Evolutionary conservation across 148 eudicot genomes (phyloP), one percentile per base, ranked within the genome.

Genomic region (Drosera capensis): DNA sequence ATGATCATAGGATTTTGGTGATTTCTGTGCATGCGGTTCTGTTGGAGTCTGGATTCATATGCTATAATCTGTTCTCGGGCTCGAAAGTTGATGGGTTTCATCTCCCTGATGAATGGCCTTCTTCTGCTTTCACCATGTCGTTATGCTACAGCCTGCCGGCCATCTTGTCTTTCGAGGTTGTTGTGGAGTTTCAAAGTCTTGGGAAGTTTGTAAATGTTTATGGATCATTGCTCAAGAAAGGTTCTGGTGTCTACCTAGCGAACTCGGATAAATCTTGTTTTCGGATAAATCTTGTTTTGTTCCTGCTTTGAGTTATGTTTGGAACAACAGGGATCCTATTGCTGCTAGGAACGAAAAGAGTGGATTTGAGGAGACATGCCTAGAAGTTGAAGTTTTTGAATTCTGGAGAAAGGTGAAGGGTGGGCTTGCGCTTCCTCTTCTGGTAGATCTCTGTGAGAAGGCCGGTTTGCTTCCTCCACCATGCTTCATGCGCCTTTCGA

Each of bases 341-440:
- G 70, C 46, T 30, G 60, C 46, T 3, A 34, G 18, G 11, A 47
- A 20, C 20, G 59, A 14, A 14, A 45, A 53, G 1, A 51, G 22
- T 26, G 63, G 40, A 3, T 38, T 47, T 18, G 31, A 30, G 19
- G 42, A 51, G 45, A 7, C 52, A 9, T 54, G 38, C 42, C 74
- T 75, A 1, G 78, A 69, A 47, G 68, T 24, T 20, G 86, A 85
- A 36, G 73, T 85, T 45, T 90, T 84, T 26, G 78, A 71, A 24
- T 85, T 90, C 56, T 85, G 95, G 95, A 75, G 68, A 60, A 64
- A 30, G 36, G 72, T 90, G 14, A 90, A 90, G 55, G 99, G 80
- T 45, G 74, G 68, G 19, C 71, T 90, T 30, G 70, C 88, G 1
- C 61, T 85, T 42, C 99, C 99, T 3, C 70, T 90, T 16, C 48